phyloP scores from a whole-genome alignment of 345 rosid genomes.

The Eutrema heterophyllum region DNA sequence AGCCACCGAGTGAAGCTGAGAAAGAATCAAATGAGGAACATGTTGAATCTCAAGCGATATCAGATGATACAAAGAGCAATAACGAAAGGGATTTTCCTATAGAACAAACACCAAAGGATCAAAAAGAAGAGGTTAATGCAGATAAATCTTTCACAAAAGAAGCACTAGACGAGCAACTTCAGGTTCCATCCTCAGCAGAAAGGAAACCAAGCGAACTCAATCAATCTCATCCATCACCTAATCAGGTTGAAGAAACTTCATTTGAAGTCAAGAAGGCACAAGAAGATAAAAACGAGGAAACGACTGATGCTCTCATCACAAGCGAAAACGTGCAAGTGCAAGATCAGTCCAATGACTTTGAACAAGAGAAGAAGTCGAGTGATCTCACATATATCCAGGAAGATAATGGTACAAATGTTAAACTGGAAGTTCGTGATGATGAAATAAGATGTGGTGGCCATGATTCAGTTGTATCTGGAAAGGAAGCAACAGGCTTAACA shows the following conservation, averaged over 20 bases:
- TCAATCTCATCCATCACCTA: slow-evolving; percentile 7
- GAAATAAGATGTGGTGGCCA: not conserved
- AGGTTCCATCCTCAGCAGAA: slow-evolving; percentile 11
- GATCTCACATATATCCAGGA: not conserved
- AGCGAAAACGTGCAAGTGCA: not conserved
- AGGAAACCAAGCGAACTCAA: slow-evolving; percentile 9
- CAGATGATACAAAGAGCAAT: slow-evolving; percentile 1
- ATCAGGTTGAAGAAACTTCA: slow-evolving; percentile 10
- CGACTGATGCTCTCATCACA: no score
- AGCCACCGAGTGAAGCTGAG: not conserved
- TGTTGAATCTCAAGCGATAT: not conserved
- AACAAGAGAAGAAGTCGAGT: not conserved
- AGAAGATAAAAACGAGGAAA: no score
- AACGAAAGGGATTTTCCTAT: not conserved
- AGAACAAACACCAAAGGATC: not conserved
- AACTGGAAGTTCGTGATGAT: not conserved
- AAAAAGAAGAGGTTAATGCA: slow-evolving; percentile 1
- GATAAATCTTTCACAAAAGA: slow-evolving; percentile 14
- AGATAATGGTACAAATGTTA: not conserved
- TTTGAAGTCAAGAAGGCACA: no score
- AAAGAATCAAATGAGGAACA: not conserved
- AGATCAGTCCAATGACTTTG: slow-evolving; percentile 1
- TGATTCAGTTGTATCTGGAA: not conserved
- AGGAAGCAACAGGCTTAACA: slow-evolving; percentile 12
- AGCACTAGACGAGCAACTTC: slow-evolving; percentile 14